Percentiles rank a stretch among this genome's conserved stretches.
Conservation (phyloP, 1,139 yeast species). For the Pichia sp. region DNA sequence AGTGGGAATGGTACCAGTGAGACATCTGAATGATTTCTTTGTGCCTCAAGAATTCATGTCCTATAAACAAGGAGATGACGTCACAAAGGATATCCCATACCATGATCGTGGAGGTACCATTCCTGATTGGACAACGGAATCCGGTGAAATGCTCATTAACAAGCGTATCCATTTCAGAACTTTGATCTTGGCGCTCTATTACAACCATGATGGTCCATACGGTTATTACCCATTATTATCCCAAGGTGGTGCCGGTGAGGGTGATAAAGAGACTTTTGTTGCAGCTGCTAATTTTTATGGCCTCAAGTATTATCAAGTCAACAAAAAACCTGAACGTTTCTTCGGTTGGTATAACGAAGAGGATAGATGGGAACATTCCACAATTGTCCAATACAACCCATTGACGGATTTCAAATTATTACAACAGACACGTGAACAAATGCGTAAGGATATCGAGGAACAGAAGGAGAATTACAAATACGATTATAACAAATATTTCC, state of each 20-base stretch:
- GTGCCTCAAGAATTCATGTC: conserved; percentile 17
- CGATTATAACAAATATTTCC: conserved; percentile 19
- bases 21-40: conserved; percentile 23
- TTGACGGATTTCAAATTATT: conserved; percentile 41
- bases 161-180: conserved; percentile 44
- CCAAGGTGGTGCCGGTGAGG: conserved; percentile 57
- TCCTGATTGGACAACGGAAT: conserved; percentile 55
- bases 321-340: conserved; percentile 26
- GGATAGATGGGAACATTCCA: conserved; percentile 21
- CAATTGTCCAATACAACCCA: conserved; percentile 66
- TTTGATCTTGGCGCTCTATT: conserved; percentile 46
- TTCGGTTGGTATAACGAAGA: conserved; percentile 27
- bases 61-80: conserved; percentile 16
- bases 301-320: conserved; percentile 48
- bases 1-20: conserved; percentile 28
- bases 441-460: conserved; percentile 13
- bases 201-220: conserved; percentile 47
- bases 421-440: conserved; percentile 12
- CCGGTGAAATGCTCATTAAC: conserved; percentile 51
- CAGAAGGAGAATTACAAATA: conserved; percentile 17
- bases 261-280: conserved; percentile 57
- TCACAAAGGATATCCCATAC: conserved; percentile 17
- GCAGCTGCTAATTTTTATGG: conserved; percentile 50
- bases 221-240: conserved; percentile 47
- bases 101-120: conserved; percentile 52